These are phyloP conservation scores for Talaromyces adpressus DNA, from an alignment of 495 filamentous ascomycete genomes.

Conservation along the genomic window DNA sequence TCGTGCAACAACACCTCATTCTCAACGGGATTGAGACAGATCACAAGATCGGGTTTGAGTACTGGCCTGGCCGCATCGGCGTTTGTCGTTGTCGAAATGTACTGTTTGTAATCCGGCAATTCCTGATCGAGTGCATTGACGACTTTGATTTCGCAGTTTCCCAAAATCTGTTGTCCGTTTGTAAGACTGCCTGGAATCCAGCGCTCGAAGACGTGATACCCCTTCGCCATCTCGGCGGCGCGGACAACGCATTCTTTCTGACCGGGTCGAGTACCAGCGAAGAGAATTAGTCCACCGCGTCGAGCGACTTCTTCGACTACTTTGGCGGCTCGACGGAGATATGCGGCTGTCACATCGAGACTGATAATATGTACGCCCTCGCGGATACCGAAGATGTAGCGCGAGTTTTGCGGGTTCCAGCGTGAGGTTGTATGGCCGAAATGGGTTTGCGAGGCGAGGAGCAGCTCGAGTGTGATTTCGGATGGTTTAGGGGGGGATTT, in stretches of 20 bases:
- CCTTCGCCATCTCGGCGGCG: conserved; percentile 69
- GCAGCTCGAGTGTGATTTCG: conserved; percentile 82
- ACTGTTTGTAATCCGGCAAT: conserved; percentile 55
- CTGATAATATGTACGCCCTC: conserved; percentile 91
- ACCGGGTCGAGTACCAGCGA: conserved; percentile 77
- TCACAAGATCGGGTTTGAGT: conserved; percentile 82
- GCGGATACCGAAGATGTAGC: conserved; percentile 90
- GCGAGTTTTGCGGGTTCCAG: conserved; percentile 92
- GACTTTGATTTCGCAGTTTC: conserved; percentile 54
- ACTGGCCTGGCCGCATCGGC: conserved; percentile 28
- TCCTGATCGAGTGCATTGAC: conserved; percentile 64
- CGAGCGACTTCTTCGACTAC: conserved; percentile 83
- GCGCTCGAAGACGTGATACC: conserved; percentile 85
- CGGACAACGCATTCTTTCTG: conserved; percentile 72
- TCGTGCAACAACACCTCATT: conserved; percentile 87
- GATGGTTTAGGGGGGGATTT: conserved; percentile 63
- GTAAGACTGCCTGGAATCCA: conserved; percentile 93
- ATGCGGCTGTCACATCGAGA: conserved; percentile 76
- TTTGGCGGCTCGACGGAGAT: conserved; percentile 82
- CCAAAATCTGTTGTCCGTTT: conserved; percentile 83
- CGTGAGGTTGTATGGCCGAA: conserved; percentile 86
- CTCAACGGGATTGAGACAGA: conserved; percentile 88
- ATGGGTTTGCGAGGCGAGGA: conserved; percentile 86
- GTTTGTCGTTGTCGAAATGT: conserved; percentile 40
- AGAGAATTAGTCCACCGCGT: conserved; percentile 78